Conservation (phyloP, 208 protist species). For the Tritrichomonas foetus region DNA sequence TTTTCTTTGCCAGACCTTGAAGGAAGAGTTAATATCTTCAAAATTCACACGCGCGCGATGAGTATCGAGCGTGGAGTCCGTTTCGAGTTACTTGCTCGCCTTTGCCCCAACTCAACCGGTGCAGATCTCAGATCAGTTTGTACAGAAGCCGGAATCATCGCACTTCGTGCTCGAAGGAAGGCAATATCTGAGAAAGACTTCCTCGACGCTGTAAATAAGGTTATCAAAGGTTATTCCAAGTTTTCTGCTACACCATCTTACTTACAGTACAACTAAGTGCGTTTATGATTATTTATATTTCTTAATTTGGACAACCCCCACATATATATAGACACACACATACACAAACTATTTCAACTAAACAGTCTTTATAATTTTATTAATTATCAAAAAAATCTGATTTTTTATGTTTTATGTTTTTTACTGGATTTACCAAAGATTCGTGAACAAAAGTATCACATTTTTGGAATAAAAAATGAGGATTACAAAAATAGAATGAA, state of each 20-base stretch:
- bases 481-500: no score
- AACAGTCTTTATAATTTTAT: no score
- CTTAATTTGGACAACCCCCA: no score
- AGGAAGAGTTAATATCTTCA: conserved; percentile 83
- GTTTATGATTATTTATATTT: no score
- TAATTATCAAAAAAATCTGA: no score
- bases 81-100: conserved; percentile 94
- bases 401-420: no score
- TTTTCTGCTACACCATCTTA: conserved; percentile 99
- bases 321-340: no score
- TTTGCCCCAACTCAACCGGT: conserved; percentile 96
- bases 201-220: conserved; percentile 99
- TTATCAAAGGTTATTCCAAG: conserved; percentile 99
- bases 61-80: conserved; percentile 81
- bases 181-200: conserved; percentile 99
- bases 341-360: no score
- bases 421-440: no score
- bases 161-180: conserved; percentile 94
- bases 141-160: conserved; percentile 99
- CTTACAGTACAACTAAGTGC: conserved; percentile 95
- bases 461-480: no score
- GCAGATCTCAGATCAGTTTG: conserved; percentile 78
- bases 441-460: no score
- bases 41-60: conserved; percentile 94
- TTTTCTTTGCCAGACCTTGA: conserved; percentile 97